Evolutionary conservation across 2,329 filamentous ascomycete species (phyloP).

Genomic region (Bipolaris oryzae): DNA sequence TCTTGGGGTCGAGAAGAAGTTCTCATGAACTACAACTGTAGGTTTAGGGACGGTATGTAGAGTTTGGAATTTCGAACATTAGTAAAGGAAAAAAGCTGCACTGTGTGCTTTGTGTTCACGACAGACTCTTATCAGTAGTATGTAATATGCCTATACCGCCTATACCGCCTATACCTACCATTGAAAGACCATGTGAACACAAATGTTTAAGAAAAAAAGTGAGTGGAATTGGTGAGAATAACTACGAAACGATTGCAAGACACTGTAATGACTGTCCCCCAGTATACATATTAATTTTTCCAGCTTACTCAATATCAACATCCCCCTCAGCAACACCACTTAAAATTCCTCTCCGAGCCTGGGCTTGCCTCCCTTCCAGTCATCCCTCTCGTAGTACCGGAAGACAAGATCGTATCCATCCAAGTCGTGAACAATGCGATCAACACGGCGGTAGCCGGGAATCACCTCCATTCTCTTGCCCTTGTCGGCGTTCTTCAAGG

Average conservation of each 20-base stretch:
- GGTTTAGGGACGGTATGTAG: too few relatives aligned
- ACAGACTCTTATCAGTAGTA: too few relatives aligned
- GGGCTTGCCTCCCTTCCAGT: slow-evolving; percentile 71
- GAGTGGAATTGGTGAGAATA: not conserved
- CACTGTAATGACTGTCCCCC: slow-evolving; percentile 13
- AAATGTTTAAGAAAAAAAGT: too few relatives aligned
- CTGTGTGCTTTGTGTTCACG: too few relatives aligned
- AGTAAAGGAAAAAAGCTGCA: too few relatives aligned
- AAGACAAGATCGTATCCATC: slow-evolving; percentile 98
- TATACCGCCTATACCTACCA: too few relatives aligned
- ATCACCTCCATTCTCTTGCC: slow-evolving; percentile 73
- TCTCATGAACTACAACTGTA: too few relatives aligned
- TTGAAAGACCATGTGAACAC: too few relatives aligned
- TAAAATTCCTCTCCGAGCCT: slow-evolving; percentile 61
- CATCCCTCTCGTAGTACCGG: slow-evolving; percentile 91
- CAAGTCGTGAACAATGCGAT: slow-evolving; percentile 95
- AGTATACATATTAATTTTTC: not conserved
- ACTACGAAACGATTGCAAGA: not conserved
- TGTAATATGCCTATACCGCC: too few relatives aligned
- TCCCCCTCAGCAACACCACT: not conserved
- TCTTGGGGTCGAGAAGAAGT: too few relatives aligned
- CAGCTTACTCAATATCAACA: not conserved
- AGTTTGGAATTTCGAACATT: too few relatives aligned
- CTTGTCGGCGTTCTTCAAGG: slow-evolving; percentile 46
- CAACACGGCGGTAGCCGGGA: slow-evolving; percentile 83